These are phyloP conservation scores for Hondaea fermentalgiana DNA, from an alignment of 108 stramenopile genomes.

Conservation along the genomic window DNA sequence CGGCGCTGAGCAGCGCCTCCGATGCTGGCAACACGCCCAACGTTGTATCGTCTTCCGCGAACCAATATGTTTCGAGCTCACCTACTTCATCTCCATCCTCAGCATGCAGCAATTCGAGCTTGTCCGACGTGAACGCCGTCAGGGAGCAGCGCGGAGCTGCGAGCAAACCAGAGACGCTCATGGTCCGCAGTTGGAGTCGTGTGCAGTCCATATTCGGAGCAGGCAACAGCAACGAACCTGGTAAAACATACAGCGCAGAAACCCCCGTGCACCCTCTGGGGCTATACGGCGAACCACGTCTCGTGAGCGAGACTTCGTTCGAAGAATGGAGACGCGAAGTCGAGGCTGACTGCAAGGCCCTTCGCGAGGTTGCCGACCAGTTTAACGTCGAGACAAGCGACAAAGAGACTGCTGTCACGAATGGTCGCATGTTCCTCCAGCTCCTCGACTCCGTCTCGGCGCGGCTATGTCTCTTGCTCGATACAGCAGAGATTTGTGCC, in stretches of 20 bases:
- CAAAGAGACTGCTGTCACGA: not conserved
- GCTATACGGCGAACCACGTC: not conserved
- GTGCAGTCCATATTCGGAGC: not conserved
- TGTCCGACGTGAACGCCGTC: no score
- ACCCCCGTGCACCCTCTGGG: not conserved
- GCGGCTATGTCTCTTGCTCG: constrained; percentile 81
- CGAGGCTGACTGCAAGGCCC: not conserved
- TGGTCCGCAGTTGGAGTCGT: not conserved
- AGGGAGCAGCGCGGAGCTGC: no score
- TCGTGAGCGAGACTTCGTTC: not conserved
- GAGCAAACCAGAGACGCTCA: not conserved
- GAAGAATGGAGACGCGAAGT: not conserved
- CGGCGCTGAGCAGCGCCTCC: no score
- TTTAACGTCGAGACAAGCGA: not conserved
- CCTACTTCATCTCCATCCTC: no score
- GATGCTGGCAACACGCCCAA: no score
- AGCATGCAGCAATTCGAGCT: no score
- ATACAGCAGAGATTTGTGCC: constrained; percentile 83
- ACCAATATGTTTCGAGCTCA: no score
- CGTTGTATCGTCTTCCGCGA: no score
- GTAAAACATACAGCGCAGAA: not conserved
- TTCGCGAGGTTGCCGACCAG: not conserved
- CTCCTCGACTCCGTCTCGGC: constrained; percentile 71
- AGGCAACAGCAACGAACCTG: not conserved
- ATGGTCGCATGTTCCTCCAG: not conserved